A percentile compares a stretch with the other conserved stretches of the same genome.
Conservation (phyloP, 257 asterid species). For the Salvia rosmarinus region DNA sequence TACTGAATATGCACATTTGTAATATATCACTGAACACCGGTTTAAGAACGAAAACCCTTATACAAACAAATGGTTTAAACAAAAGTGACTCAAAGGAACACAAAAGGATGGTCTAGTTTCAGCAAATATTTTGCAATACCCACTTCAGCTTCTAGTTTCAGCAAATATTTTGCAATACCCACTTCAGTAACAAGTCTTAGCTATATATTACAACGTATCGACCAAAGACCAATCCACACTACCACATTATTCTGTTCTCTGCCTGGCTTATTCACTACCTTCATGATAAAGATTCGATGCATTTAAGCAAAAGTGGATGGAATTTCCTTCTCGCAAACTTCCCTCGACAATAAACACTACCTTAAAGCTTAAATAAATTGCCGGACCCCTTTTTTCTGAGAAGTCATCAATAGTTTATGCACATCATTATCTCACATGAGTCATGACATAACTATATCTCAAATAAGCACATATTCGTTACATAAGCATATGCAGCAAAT, state of each 20-base stretch:
- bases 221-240: conserved; percentile 40
- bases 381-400: background rate
- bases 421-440: background rate
- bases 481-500: background rate
- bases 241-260: conserved; percentile 34
- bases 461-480: background rate
- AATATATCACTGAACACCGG: background rate
- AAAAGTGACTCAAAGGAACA: background rate
- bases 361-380: background rate
- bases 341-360: background rate
- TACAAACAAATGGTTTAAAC: background rate
- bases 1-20: background rate
- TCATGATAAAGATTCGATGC: conserved; percentile 64
- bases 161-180: background rate
- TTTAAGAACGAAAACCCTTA: background rate
- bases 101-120: background rate
- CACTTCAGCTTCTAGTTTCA: too few species aligned
- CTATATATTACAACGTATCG: background rate
- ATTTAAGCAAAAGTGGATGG: conserved; percentile 64
- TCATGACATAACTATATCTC: background rate
- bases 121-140: background rate
- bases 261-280: conserved; percentile 59
- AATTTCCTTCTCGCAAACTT: conserved; percentile 46
- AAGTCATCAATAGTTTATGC: conserved; percentile 4
- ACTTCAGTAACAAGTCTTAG: background rate